Base-by-base conservation (phyloP, 805 yeast species). In the Ascoidea asiatica region DNA sequence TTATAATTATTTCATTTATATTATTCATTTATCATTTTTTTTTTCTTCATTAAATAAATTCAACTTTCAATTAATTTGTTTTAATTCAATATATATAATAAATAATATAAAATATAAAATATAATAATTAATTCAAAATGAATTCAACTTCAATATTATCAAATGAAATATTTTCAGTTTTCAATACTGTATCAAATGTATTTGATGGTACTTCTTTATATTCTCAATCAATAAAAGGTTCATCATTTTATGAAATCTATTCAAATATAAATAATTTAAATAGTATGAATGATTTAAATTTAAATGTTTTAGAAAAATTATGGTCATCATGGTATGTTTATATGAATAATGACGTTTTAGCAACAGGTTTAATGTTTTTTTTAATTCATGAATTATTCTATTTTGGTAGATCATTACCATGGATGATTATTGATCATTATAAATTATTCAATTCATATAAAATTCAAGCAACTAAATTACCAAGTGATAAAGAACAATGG, bases 261-360 rank as follows among this genome's bases (percentile, higher is more conserved):
- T 51, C 55, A 37, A 64, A 64, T 46, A 62, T 72, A 15, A 55
- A 54, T 36, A 56, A 54, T 21, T 53, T 60, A 19, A 72, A 70
- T 53, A n/a, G n/a, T n/a, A n/a, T n/a, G n/a, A n/a, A n/a, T n/a
- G n/a, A n/a, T n/a, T 63, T 66, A 3, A 70, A 72, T 17, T 62
- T 78, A 49, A 73, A 64, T 54, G 44, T 65, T 20, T 38, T 79
- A 39, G 97, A 90, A 61, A 73, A 72, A 51, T 58, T 77, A 46
- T 90, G 98, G 98, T 95, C 94, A 11, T 67, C 87, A 19, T 90
- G 85, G 77, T 90, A 88, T 67, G 67, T 77, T 47, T 88, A 78
- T 64, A 74, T 88, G 73, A 73, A 77, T 53, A 90, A 90, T 62
- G 98, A 90, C 63, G 70, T 83, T 33, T 70, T 90, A 49, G 96